Evolutionary conservation across 1,284 basidiomycete species (phyloP).

Genomic region (Moniliophthora roreri): DNA sequence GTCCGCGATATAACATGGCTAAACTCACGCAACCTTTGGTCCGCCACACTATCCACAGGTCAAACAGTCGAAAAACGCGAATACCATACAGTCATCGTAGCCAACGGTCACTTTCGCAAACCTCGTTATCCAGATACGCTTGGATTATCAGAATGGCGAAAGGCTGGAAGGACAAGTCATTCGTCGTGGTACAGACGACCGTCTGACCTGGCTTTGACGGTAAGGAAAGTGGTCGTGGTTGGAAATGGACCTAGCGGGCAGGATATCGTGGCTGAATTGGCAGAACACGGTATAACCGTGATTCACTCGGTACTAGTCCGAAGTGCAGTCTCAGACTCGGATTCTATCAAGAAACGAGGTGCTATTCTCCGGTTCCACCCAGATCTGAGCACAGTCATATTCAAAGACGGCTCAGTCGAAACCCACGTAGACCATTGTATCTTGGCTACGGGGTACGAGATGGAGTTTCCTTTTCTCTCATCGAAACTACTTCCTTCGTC

Average conservation of each 20-base stretch:
- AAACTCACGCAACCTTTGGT: conserved; percentile 38
- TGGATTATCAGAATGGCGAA: conserved; percentile 61
- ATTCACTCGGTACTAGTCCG: conserved; percentile 56
- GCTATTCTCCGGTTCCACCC: conserved; percentile 39
- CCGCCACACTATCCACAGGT: conserved; percentile 37
- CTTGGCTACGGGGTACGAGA: conserved; percentile 72
- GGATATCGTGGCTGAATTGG: conserved; percentile 65
- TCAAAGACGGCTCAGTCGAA: conserved; percentile 59
- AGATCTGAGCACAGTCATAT: conserved; percentile 45
- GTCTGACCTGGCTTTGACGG: conserved; percentile 37
- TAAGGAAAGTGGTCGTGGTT: conserved; percentile 59
- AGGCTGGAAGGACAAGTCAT: conserved; percentile 49
- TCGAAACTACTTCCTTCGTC: conserved; percentile 35
- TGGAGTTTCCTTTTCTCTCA: conserved; percentile 60
- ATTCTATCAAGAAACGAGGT: conserved; percentile 31
- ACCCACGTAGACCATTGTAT: conserved; percentile 58
- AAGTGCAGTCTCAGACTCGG: conserved; percentile 30
- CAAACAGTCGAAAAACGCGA: conserved; percentile 24
- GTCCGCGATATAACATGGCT: conserved; percentile 48
- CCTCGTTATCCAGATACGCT: conserved; percentile 61
- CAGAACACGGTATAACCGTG: conserved; percentile 39
- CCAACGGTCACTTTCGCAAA: conserved; percentile 68
- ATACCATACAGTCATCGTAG: conserved; percentile 66
- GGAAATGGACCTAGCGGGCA: conserved; percentile 69
- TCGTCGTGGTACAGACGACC: conserved; percentile 62